Evolutionary conservation across 495 filamentous ascomycete species (phyloP), one percentile per base, ranked within the genome.

Genomic region (Chaetomidium leptoderma): DNA sequence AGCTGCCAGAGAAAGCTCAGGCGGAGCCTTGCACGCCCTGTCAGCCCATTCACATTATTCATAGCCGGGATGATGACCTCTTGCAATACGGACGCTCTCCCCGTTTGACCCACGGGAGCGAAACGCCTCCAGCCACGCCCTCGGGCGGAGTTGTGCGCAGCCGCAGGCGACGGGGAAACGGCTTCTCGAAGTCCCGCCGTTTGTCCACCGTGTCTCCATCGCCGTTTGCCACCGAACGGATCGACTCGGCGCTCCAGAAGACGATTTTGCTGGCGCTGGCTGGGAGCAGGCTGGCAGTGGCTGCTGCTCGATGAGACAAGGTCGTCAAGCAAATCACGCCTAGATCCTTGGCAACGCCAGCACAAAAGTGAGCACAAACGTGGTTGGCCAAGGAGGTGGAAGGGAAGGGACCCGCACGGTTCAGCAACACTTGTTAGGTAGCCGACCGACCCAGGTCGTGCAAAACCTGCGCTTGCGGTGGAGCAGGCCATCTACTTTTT

Each of bases 401-500:
- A 1, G 14, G 14, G 30, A 17, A 16, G 16, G 11, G 21, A 1
- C 5, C 19, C 9, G 32, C 17, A 27, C 23, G 17, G 4, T 4
- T 33, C 48, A 26, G 48, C 48, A 26, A 21, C 21, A 24, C 37
- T 37, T 37, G 50, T 21, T 43, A 27, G 42, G 9, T 30, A 17
- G 30, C 10, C 52, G 19, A 27, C 19, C 53, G 24, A 42, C 35
- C 4, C 27, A 35, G 13, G 21, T 4, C 21, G 32, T 45, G 40
- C 53, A 55, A 46, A 55, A 35, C 42, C 30, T 55, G 40, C 53
- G 30, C 27, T 24, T 17, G 30, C 16, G 29, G 53, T 55, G 53
- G 53, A 46, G 53, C 30, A 17, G 23, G 29, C 21, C 53, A 36
- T 11, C 32, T n/a, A 2, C 8, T 36, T 55, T 36, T 55, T 55